Evolutionary conservation across 495 filamentous ascomycete species (phyloP).

Genomic region (Aspergillus affinis): DNA sequence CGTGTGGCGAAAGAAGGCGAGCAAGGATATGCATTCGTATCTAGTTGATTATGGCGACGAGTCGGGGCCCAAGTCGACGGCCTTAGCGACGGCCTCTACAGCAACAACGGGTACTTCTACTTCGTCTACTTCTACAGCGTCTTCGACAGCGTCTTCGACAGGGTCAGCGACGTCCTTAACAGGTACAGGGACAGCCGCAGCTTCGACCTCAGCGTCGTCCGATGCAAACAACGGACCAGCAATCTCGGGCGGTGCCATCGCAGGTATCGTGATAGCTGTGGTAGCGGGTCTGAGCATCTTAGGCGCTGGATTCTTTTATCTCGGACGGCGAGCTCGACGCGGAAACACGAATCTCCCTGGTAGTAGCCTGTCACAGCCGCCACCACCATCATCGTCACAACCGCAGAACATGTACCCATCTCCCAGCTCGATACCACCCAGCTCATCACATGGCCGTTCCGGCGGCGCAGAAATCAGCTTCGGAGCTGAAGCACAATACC

Average conservation of each 20-base stretch:
- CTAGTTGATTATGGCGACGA: constrained; percentile 1
- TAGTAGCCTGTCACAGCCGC: not conserved
- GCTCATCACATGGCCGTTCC: too few relatives aligned
- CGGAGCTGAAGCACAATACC: too few relatives aligned
- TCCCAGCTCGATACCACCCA: not conserved
- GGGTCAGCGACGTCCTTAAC: not conserved
- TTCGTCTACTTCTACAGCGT: not conserved
- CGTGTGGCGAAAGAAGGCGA: constrained; percentile 3
- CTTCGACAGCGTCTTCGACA: not conserved
- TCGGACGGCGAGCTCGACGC: not conserved
- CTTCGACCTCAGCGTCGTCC: not conserved
- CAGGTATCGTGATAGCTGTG: not conserved
- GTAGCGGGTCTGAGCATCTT: not conserved
- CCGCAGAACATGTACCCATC: not conserved
- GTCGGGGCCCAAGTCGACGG: not conserved
- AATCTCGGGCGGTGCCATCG: constrained; percentile 2
- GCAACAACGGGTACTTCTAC: not conserved
- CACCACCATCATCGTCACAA: not conserved
- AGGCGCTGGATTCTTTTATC: constrained; percentile 1
- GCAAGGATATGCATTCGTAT: constrained; percentile 1
- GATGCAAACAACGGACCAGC: not conserved
- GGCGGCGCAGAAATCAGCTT: not conserved
- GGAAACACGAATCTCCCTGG: not conserved
- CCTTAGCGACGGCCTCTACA: not conserved
- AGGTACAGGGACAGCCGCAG: too few relatives aligned